Base-by-base conservation (phyloP, 352 stramenopile genomes). In the Thalassiosira ordinaria region DNA sequence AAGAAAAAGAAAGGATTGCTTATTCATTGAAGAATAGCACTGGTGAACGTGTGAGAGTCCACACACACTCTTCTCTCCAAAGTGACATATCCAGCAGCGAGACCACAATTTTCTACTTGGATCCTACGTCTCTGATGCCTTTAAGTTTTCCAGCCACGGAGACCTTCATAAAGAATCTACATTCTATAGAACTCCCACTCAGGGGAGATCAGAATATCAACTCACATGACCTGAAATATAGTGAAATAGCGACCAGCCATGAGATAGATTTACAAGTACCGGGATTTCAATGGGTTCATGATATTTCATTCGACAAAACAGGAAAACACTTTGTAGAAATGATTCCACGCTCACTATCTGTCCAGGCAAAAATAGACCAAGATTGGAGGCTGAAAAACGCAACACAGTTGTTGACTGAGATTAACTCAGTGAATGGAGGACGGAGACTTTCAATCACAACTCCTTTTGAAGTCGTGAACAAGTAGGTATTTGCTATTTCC, bases 1-100 rank as follows among this genome's bases (percentile, higher is more conserved):
- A 84, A 18, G 65, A 69, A 39, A 72, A 90, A 27, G 85, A 94
- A 71, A 82, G 91, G 35, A 84, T 95, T 57, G 90, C 92, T n/a
- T 96, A 95, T 74, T 95, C 92, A 22, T 67, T 96, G 0, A 80
- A 86, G n/a, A 97, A 97, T 67, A 75, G 88, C 31, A 95, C 91
- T 52, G 93, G 93, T 20, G 87, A 96, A 65, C 77, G 82, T 73
- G 72, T 96, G 29, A 73, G 93, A 20, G 79, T 94, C 64, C 91
- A 96, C 27, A 64, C 64, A 63, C 64, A 84, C 6, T 78, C 80
- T 52, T 51, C 73, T 56, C 52, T 80, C 22, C 81, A 89, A 66
- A 51, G 22, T 52, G 71, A 80, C 29, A 22, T 77, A 20, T 63
- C 61, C 82, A 67, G 59, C 14, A 72, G 55, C 20, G 35, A 76